Evolutionary conservation across 2,329 filamentous ascomycete genomes (phyloP).

Genomic region (Kalaharituber pfeilii): DNA sequence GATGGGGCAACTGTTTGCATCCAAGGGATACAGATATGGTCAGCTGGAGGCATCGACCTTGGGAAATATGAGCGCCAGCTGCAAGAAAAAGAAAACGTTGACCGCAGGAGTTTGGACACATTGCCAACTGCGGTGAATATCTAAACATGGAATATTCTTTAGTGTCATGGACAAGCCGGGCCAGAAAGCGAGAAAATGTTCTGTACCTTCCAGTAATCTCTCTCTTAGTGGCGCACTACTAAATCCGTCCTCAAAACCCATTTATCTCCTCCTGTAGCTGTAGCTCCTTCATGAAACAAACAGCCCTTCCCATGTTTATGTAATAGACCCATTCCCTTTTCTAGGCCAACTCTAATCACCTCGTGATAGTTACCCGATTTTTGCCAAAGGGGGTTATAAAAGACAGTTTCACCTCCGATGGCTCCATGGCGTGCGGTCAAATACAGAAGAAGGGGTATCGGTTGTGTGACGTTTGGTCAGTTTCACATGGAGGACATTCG

Average conservation of each 20-base stretch:
- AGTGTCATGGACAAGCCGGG: no score
- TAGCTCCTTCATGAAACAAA: constrained; percentile 69
- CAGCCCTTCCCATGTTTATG: constrained; percentile 83
- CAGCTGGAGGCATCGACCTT: constrained; percentile 54
- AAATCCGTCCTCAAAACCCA: constrained; percentile 81
- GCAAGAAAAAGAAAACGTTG: constrained; percentile 20
- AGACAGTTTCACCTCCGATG: constrained; percentile 74
- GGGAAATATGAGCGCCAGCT: constrained; percentile 51
- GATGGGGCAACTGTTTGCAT: constrained; percentile 32
- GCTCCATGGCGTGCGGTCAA: constrained; percentile 60
- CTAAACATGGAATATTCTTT: no score
- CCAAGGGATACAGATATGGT: constrained; percentile 64
- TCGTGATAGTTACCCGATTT: constrained; percentile 28
- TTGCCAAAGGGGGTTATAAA: constrained; percentile 66
- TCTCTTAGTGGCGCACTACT: no score
- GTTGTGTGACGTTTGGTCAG: constrained; percentile 45
- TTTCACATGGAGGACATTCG: constrained; percentile 44
- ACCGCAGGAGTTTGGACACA: neutral
- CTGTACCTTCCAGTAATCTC: no score
- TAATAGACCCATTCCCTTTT: constrained; percentile 64
- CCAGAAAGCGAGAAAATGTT: no score
- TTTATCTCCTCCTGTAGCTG: constrained; percentile 67
- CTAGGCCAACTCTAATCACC: constrained; percentile 6
- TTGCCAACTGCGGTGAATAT: no score
- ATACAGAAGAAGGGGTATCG: constrained; percentile 81